Evolutionary conservation across 73 alveolate species (phyloP), one percentile per base, ranked within the genome.

Genomic region (Stentor roeselii): DNA sequence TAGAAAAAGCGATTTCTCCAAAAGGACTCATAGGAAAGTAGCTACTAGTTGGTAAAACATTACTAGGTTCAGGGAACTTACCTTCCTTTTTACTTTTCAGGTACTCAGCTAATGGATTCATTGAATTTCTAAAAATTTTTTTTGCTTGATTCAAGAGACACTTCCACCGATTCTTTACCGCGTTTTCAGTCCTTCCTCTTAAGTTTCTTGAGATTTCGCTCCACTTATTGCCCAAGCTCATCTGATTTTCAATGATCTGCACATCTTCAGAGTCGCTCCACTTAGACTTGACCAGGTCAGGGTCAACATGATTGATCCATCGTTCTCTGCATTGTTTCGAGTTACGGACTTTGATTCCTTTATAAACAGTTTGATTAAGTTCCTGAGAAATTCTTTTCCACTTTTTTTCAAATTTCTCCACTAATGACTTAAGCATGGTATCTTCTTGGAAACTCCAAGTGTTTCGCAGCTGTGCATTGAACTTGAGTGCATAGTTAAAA

Each of bases 291-390:
- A 89, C 92, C 1, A 95, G 88, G 3, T 75, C 67, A 59, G 99
- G 99, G 78, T 95, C 93, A 3, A 96, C 78, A 75, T 95, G 94
- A 78, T 95, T 95, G 78, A 88, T 92, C 98, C 98, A 95, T 38
- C 99, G 78, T 82, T 95, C 99, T 82, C 99, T 83, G 58, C 98
- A 90, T 78, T 95, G 93, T 87, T 95, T 95, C 39, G 98, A 50
- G 21, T 50, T 50, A 11, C 67, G 6, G 67, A 50, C 21, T 50
- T 6, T 11, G 6, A 50, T 50, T 21, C 67, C 67, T 50, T 50
- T 50, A 50, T 50, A 50, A 11, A 50, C 67, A 50, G 30, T 50
- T 50, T 50, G 6, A 21, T 50, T 50, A 21, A 50, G 67, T 21
- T 50, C 67, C 21, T 50, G 6, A 11, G 67, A 50, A 50, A 50